Conservation (phyloP, 1,284 basidiomycete genomes). For the Inonotus hispidus region DNA sequence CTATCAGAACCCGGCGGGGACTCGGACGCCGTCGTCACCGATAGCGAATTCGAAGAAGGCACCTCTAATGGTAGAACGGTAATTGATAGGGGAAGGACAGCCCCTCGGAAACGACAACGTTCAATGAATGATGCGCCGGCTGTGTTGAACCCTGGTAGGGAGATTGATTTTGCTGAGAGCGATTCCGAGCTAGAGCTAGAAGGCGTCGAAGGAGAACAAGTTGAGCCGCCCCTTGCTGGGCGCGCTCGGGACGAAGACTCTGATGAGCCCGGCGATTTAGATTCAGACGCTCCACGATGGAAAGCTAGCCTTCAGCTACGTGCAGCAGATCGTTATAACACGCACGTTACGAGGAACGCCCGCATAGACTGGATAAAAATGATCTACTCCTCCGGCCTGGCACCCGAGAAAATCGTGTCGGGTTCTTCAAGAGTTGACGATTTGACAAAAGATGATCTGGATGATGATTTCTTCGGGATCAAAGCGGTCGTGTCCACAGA, state of each 20-base stretch:
- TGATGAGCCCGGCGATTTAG: conserved; percentile 20
- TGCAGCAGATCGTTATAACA: conserved; percentile 41
- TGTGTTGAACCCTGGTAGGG: conserved; percentile 32
- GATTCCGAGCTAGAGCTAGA: conserved; percentile 63
- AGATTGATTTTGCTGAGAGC: conserved; percentile 71
- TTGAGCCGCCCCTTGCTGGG: not conserved
- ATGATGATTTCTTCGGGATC: conserved; percentile 76
- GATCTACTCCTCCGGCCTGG: conserved; percentile 73
- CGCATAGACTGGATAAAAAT: conserved; percentile 79
- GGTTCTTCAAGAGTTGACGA: conserved; percentile 32
- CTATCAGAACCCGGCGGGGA: conserved; percentile 27
- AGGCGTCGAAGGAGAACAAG: conserved; percentile 27
- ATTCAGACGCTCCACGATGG: conserved; percentile 58
- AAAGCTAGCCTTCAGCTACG: conserved; percentile 66
- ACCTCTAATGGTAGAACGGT: conserved; percentile 23
- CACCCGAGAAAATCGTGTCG: conserved; percentile 66
- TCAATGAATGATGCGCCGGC: conserved; percentile 31
- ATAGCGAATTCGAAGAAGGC: conserved; percentile 24
- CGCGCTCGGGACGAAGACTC: conserved; percentile 37
- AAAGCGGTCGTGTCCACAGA: conserved; percentile 35
- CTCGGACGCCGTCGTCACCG: conserved; percentile 27
- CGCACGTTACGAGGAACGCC: conserved; percentile 35
- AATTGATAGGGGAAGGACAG: conserved; percentile 37
- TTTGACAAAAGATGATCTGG: conserved; percentile 28
- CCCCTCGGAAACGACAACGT: conserved; percentile 43